phyloP scores from a whole-genome alignment of 106 monocot genomes.

The Gastrodia elata region DNA sequence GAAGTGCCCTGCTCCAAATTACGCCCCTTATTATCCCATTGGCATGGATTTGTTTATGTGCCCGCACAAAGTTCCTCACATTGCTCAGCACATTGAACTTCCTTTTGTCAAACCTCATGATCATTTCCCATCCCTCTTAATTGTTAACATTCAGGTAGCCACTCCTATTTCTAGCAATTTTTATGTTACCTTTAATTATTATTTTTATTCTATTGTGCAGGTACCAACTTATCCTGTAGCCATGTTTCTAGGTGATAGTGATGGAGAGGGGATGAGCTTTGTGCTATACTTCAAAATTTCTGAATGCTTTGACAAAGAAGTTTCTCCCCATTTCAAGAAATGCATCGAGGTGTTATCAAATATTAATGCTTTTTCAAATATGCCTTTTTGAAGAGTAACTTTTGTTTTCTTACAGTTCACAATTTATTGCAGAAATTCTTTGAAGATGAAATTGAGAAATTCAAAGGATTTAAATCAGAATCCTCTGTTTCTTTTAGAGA shows the following conservation, averaged over 20 bases:
- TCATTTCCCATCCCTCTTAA: conserved; percentile 71
- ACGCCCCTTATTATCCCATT: conserved; percentile 56
- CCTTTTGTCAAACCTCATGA: conserved; percentile 59
- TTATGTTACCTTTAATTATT: neutral
- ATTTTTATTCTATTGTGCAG: conserved; percentile 26
- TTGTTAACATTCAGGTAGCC: conserved; percentile 90
- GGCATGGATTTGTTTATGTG: conserved; percentile 55
- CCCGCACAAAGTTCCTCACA: conserved; percentile 51
- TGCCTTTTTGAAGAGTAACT: neutral
- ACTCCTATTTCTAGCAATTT: neutral
- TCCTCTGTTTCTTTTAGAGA: conserved; percentile 68
- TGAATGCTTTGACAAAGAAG: conserved; percentile 60
- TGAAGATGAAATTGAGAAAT: conserved; percentile 74
- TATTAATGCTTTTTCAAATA: neutral
- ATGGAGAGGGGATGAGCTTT: conserved; percentile 85
- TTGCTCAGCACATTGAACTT: conserved; percentile 76
- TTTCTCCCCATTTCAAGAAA: conserved; percentile 64
- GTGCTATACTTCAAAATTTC: conserved; percentile 83
- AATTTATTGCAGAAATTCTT: conserved; percentile 57
- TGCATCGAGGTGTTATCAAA: conserved; percentile 47
- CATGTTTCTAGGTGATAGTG: conserved; percentile 80
- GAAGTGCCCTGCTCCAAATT: conserved; percentile 46
- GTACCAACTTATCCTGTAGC: conserved; percentile 85
- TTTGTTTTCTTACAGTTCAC: neutral
- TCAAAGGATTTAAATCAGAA: conserved; percentile 75